A percentile compares a stretch with the other conserved stretches of the same genome.
Evolutionary conservation across 176 grass and related monocot species (phyloP).

Genomic region (Oryza glaberrima): DNA sequence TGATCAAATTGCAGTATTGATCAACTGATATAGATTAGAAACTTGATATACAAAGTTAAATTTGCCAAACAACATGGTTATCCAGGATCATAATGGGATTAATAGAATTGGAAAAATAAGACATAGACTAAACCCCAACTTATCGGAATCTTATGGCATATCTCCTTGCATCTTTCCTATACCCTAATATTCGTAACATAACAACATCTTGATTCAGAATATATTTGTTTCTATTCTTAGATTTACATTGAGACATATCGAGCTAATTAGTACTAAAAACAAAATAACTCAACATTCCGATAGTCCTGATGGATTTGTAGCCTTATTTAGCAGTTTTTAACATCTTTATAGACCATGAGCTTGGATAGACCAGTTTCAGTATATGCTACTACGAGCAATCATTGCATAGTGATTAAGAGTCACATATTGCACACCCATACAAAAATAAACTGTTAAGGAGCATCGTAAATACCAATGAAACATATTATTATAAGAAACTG

Average conservation of each 20-base stretch:
- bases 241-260: background rate
- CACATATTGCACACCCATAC: conserved; percentile 4
- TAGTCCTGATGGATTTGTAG: background rate
- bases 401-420: background rate
- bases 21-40: background rate
- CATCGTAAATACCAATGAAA: background rate
- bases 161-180: background rate
- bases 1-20: background rate
- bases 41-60: conserved; percentile 11
- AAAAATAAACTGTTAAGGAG: background rate
- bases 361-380: background rate
- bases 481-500: conserved; percentile 7
- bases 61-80: conserved; percentile 14
- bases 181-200: conserved; percentile 15
- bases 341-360: conserved; percentile 6
- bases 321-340: conserved; percentile 17
- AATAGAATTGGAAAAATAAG: background rate
- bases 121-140: background rate
- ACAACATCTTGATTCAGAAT: background rate
- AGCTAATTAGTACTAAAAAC: background rate
- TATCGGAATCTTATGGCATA: conserved; percentile 4
- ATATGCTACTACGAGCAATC: background rate
- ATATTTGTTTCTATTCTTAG: background rate
- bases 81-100: background rate
- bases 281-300: background rate